A percentile compares a stretch with the other conserved stretches of the same genome.
Conservation (phyloP, 2,329 filamentous ascomycete species). For the Penicillium occitanis region DNA sequence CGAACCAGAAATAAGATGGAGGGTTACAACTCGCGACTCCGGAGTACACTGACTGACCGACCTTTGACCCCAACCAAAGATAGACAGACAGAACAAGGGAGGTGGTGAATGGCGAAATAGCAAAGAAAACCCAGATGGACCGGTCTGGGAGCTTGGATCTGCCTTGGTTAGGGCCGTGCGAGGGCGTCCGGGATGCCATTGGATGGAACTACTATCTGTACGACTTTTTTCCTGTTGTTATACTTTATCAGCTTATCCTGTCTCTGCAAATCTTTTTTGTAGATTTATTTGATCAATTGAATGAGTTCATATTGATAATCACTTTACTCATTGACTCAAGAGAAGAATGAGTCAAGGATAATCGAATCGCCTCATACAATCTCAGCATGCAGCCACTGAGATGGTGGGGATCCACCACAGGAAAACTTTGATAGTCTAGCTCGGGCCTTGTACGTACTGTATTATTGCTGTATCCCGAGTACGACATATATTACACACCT, state of each 20-base stretch:
- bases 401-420: neutral
- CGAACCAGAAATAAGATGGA: neutral
- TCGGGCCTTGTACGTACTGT: neutral
- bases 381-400: neutral
- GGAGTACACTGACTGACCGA: neutral
- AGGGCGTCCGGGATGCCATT: neutral
- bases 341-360: neutral
- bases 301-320: neutral
- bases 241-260: neutral
- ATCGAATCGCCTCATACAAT: neutral
- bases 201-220: slow-evolving; percentile 1
- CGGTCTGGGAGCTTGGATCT: slow-evolving; percentile 15
- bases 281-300: neutral
- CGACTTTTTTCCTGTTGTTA: neutral
- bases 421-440: slow-evolving; percentile 14
- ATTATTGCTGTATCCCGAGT: neutral
- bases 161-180: slow-evolving; percentile 9
- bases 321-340: neutral
- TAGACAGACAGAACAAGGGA: slow-evolving; percentile 4
- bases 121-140: neutral
- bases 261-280: neutral
- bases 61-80: slow-evolving; percentile 1
- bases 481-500: neutral
- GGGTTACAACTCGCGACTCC: neutral
- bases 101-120: neutral